Conservation (phyloP, 257 asterid genomes). For the Euphrasia confusa region DNA sequence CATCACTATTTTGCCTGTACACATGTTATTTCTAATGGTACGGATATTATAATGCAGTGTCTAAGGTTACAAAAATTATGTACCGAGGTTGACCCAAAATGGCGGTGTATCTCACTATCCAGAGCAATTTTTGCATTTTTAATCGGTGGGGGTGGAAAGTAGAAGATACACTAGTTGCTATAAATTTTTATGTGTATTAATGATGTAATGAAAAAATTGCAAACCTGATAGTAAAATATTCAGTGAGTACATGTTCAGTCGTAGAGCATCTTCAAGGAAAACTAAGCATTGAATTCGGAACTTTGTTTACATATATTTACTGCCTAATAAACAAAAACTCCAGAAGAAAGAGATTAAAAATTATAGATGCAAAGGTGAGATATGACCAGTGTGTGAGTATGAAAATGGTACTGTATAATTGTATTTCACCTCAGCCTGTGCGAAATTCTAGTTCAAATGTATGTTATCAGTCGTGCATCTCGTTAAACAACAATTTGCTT, state of each 20-base stretch:
- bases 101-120: not conserved
- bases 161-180: not conserved
- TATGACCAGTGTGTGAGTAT: too few relatives aligned
- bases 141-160: not conserved
- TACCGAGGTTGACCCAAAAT: not conserved
- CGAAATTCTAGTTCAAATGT: not conserved
- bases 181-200: not conserved
- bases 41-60: slow-evolving; percentile 2
- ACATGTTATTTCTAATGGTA: not conserved
- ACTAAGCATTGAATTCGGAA: not conserved
- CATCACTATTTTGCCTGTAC: slow-evolving; percentile 5
- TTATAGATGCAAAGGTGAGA: not conserved
- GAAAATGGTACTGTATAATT: slow-evolving; percentile 6
- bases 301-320: not conserved
- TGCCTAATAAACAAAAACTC: not conserved
- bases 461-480: slow-evolving; percentile 3
- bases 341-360: too few relatives aligned
- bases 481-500: slow-evolving; percentile 18
- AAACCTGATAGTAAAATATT: not conserved
- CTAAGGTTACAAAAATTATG: slow-evolving; percentile 9
- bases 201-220: not conserved
- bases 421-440: not conserved
- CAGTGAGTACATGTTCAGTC: not conserved
- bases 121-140: not conserved
- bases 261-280: not conserved